These are phyloP conservation scores for Aspergillus oerlinghausenensis DNA, from an alignment of 2,329 filamentous ascomycete genomes.

Conservation along the genomic window DNA sequence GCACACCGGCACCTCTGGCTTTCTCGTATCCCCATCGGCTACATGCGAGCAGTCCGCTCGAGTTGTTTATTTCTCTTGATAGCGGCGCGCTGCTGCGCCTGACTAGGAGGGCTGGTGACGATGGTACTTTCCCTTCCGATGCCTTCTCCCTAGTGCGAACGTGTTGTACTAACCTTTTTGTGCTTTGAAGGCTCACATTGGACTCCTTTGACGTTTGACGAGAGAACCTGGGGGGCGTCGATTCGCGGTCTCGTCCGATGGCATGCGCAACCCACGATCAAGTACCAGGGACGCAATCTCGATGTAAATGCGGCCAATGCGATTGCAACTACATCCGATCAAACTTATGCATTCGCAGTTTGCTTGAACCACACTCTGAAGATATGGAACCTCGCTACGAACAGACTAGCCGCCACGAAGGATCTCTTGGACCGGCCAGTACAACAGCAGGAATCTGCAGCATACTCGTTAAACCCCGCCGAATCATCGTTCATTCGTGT, in stretches of 20 bases:
- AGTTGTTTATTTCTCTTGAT: constrained; percentile 67
- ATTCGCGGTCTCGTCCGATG: constrained; percentile 45
- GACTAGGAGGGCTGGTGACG: constrained; percentile 54
- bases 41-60: constrained; percentile 66
- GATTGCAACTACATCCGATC: constrained; percentile 43
- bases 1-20: constrained; percentile 65
- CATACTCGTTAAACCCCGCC: constrained; percentile 72
- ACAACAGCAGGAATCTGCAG: constrained; percentile 64
- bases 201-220: constrained; percentile 45
- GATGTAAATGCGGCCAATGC: constrained; percentile 42
- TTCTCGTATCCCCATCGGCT: constrained; percentile 79
- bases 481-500: constrained; percentile 74
- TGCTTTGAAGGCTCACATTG: constrained; percentile 35
- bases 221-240: constrained; percentile 46
- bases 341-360: constrained; percentile 64
- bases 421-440: constrained; percentile 70
- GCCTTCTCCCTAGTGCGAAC: constrained; percentile 1
- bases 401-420: constrained; percentile 68
- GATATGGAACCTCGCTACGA: constrained; percentile 82
- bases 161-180: constrained; percentile 5
- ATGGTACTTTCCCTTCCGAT: constrained; percentile 35
- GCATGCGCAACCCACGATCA: constrained; percentile 39
- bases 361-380: constrained; percentile 85
- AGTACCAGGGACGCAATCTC: constrained; percentile 38
- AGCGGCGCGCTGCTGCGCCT: constrained; percentile 57